phyloP scores from a whole-genome alignment of 371 early-diverging fungal species.

The Amoeboaphelidium protococcarum region DNA sequence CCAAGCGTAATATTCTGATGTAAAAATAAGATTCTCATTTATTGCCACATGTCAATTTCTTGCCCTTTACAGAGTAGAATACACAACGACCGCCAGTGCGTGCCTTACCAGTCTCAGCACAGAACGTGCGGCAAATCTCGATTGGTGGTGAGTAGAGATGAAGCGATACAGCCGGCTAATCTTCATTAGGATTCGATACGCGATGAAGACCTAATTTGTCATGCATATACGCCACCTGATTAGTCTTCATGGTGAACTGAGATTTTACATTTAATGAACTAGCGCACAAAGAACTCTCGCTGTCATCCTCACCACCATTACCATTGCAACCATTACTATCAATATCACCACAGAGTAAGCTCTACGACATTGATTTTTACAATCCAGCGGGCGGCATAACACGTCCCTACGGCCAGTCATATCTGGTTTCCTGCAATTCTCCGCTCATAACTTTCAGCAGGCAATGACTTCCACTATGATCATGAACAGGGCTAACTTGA shows the following conservation, averaged over 20 bases:
- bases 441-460: slow-evolving; percentile 75
- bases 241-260: slow-evolving; percentile 19
- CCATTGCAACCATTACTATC: neutral
- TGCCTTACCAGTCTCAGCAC: slow-evolving; percentile 37
- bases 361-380: neutral
- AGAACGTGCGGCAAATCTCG: slow-evolving; percentile 52
- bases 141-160: slow-evolving; percentile 81
- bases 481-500: slow-evolving; percentile 62
- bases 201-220: slow-evolving; percentile 70
- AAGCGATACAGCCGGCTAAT: slow-evolving; percentile 44
- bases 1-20: too few species aligned
- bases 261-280: slow-evolving; percentile 14
- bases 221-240: slow-evolving; percentile 67
- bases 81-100: slow-evolving; percentile 33
- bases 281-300: slow-evolving; percentile 7
- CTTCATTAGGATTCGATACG: slow-evolving; percentile 36
- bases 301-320: neutral
- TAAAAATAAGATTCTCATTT: too few species aligned
- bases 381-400: neutral
- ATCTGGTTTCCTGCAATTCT: slow-evolving; percentile 46
- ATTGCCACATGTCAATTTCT: too few species aligned
- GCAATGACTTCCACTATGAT: slow-evolving; percentile 78
- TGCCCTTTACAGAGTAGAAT: slow-evolving; percentile 32
- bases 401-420: slow-evolving; percentile 32
- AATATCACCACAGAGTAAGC: slow-evolving; percentile 1